Base-by-base conservation (phyloP, 140 eudicot genomes). In the Eryngium alpinum region DNA sequence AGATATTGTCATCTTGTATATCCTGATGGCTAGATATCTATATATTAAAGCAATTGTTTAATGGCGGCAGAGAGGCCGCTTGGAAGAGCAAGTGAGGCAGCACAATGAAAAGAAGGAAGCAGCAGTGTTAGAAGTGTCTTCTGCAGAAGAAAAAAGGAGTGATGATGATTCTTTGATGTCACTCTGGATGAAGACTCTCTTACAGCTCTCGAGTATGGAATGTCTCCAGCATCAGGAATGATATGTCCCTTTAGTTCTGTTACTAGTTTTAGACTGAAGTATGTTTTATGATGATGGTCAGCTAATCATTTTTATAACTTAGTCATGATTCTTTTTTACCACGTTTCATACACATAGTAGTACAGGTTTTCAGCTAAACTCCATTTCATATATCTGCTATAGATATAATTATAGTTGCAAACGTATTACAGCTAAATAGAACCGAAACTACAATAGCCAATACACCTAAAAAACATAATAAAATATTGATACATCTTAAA, bases 201-300 rank as follows among this genome's bases (percentile, higher is more conserved):
- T 43, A 94, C 97, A 29, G 99, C 99, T 59, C 77, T 94, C 57
- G 99, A 94, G 81, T 94, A 94, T 59, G 99, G 99, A 59, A 94
- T 94, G 99, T 97, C 99, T 80, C 99, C 99, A 7, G 99, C 99
- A 84, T 94, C 99, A 52, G 99, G 99, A 88, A 90, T 94, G 99
- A 97, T 94, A 92, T 27, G 86, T 31, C 81, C 19, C 71, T 73
- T 24, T 25, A 63, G 70, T 63, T 6, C 28, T 29, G 46, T 19
- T 22, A 10, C 70, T 24, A 6, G 31, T n/a, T 63, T 63, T 21
- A 14, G 17, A 63, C 70, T 63, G 18, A 63, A n/a, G n/a, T n/a
- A n/a, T n/a, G n/a, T n/a, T n/a, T n/a, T n/a, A n/a, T n/a, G n/a
- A n/a, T n/a, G n/a, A n/a, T n/a, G n/a, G n/a, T n/a, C n/a, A n/a